A percentile compares a stretch with the other conserved stretches of the same genome.
Conservation (phyloP, 2,329 filamentous ascomycete genomes). For the Acrocalymma vagum region DNA sequence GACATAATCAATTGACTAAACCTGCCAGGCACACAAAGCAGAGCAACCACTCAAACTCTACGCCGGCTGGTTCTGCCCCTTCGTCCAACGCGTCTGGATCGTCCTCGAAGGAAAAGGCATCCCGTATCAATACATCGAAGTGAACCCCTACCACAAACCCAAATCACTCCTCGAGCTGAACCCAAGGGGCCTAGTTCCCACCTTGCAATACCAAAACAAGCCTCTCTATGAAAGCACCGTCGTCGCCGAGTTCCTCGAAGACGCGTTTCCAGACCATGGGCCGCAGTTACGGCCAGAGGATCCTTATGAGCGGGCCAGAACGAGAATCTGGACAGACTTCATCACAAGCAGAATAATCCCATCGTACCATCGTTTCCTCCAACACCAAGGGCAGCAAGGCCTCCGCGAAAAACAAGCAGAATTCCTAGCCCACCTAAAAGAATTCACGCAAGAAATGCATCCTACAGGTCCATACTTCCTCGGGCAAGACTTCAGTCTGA, state of each 20-base stretch:
- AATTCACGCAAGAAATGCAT: slow-evolving; percentile 70
- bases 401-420: slow-evolving; percentile 63
- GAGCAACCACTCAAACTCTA: slow-evolving; percentile 71
- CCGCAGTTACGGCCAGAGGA: slow-evolving; percentile 66
- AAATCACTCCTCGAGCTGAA: slow-evolving; percentile 74
- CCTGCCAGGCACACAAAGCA: slow-evolving; percentile 32
- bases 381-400: slow-evolving; percentile 45
- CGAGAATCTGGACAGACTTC: slow-evolving; percentile 78
- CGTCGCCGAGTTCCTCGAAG: slow-evolving; percentile 79
- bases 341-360: slow-evolving; percentile 73
- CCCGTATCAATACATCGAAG: slow-evolving; percentile 72
- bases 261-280: slow-evolving; percentile 66
- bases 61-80: slow-evolving; percentile 77
- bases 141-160: slow-evolving; percentile 81
- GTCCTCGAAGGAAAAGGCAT: slow-evolving; percentile 77
- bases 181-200: slow-evolving; percentile 78
- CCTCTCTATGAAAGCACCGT: slow-evolving; percentile 77
- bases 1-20: slow-evolving; percentile 8
- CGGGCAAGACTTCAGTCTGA: slow-evolving; percentile 68
- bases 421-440: slow-evolving; percentile 66
- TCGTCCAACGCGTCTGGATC: slow-evolving; percentile 76
- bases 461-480: slow-evolving; percentile 71
- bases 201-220: slow-evolving; percentile 64
- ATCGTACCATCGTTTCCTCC: slow-evolving; percentile 69
- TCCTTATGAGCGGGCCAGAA: slow-evolving; percentile 70